Evolutionary conservation across 2,329 filamentous ascomycete genomes (phyloP).

Genomic region (Sporothrix brasiliensis): DNA sequence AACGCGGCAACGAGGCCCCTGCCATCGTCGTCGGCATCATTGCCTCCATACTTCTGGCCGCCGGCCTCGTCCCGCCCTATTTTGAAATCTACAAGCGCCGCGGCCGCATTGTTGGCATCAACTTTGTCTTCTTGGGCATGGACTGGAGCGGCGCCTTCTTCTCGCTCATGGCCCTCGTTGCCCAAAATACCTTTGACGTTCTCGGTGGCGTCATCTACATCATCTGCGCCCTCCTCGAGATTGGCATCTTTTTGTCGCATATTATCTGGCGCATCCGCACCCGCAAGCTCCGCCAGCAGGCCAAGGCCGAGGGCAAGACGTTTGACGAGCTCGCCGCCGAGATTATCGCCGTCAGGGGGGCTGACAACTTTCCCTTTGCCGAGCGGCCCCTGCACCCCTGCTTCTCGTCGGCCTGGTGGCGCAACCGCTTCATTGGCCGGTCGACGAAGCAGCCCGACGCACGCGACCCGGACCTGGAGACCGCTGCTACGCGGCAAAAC

Average conservation of each 20-base stretch:
- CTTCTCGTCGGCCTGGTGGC: constrained; percentile 28
- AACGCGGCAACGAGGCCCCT: constrained; percentile 56
- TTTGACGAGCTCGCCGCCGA: constrained; percentile 57
- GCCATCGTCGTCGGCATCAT: constrained; percentile 60
- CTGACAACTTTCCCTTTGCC: constrained; percentile 44
- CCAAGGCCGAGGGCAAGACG: constrained; percentile 54
- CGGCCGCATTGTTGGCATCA: constrained; percentile 64
- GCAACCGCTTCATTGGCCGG: constrained; percentile 9
- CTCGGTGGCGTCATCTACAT: constrained; percentile 64
- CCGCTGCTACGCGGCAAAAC: background rate
- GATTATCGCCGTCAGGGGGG: constrained; percentile 40
- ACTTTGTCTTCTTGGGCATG: constrained; percentile 60
- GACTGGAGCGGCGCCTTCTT: constrained; percentile 66
- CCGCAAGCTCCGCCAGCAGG: constrained; percentile 54
- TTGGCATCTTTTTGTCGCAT: constrained; percentile 63
- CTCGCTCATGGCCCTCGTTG: constrained; percentile 64
- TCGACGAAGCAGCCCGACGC: background rate
- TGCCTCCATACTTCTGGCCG: constrained; percentile 59
- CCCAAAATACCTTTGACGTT: constrained; percentile 63
- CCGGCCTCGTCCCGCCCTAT: constrained; percentile 63
- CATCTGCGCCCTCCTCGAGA: constrained; percentile 59
- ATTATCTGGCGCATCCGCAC: constrained; percentile 62
- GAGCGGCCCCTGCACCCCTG: constrained; percentile 39
- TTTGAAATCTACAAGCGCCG: constrained; percentile 63
- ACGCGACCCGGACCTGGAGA: background rate